A percentile compares a stretch with the other conserved stretches of the same genome.
phyloP scores from a whole-genome alignment of 441 rosid species.

The Populus trichocarpa region DNA sequence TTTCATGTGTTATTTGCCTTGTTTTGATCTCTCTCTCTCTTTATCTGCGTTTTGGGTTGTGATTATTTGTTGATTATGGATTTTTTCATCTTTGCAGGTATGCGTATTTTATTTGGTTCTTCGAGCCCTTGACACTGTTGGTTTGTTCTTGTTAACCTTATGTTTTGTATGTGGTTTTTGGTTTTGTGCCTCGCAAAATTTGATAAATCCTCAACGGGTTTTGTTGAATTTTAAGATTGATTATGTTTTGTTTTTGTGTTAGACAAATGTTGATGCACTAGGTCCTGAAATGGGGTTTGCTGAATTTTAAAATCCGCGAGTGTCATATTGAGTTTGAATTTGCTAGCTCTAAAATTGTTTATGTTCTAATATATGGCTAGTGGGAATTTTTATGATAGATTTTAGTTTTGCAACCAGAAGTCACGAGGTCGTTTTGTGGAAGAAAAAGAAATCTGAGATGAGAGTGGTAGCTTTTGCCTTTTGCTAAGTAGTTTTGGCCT shows the following conservation, averaged over 20 bases:
- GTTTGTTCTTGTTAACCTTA: conserved; percentile 41
- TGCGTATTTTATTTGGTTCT: conserved; percentile 97
- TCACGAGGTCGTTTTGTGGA: no score
- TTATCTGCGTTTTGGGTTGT: neutral
- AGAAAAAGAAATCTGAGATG: no score
- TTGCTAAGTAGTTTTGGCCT: no score
- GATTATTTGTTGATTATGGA: neutral
- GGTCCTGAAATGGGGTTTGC: neutral
- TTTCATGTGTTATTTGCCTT: neutral
- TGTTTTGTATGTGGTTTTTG: conserved; percentile 7
- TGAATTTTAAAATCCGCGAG: no score
- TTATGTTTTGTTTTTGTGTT: neutral
- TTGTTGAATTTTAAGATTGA: neutral
- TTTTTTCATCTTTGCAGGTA: conserved; percentile 46
- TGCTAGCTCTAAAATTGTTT: no score
- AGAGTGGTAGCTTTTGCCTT: no score
- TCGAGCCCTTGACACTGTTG: conserved; percentile 97
- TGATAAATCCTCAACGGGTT: neutral
- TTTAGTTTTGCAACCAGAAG: no score
- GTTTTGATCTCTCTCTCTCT: neutral
- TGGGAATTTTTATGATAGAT: no score
- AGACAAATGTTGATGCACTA: neutral
- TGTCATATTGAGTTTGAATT: no score
- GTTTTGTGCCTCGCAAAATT: neutral
- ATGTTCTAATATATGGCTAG: no score